Evolutionary conservation across 2,329 filamentous ascomycete genomes (phyloP).

Genomic region (Aspergillus hortae): DNA sequence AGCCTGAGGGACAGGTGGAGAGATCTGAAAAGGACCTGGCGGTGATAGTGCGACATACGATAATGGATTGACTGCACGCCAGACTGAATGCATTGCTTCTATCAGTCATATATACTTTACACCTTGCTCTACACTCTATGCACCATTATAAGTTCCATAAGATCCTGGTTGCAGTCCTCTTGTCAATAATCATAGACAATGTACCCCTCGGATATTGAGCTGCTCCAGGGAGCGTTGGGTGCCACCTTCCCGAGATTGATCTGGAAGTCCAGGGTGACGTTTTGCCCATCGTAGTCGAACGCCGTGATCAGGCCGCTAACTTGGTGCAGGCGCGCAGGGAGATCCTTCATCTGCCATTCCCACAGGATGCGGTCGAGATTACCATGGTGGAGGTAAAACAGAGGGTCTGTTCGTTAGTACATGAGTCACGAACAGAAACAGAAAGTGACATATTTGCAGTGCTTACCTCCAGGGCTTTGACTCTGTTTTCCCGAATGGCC

Average conservation of each 20-base stretch:
- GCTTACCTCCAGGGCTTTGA: constrained; percentile 15
- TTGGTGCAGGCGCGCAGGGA: constrained; percentile 26
- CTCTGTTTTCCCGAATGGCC: constrained; percentile 13
- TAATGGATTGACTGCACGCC: too few species aligned
- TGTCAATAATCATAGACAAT: constrained; percentile 9
- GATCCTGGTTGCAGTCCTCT: too few species aligned
- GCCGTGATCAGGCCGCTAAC: constrained; percentile 33
- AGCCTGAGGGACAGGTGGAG: too few species aligned
- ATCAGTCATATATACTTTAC: too few species aligned
- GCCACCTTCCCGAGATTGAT: constrained; percentile 16
- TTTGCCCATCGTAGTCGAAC: constrained; percentile 11
- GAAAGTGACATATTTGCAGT: neutral
- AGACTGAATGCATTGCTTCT: too few species aligned
- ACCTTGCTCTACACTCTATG: too few species aligned
- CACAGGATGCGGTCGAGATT: constrained; percentile 36
- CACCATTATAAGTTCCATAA: too few species aligned
- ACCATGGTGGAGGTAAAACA: constrained; percentile 38
- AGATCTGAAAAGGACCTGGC: too few species aligned
- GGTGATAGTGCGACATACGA: too few species aligned
- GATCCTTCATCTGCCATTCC: constrained; percentile 30
- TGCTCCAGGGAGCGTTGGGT: constrained; percentile 8
- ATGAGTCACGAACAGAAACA: neutral
- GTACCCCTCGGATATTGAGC: constrained; percentile 9
- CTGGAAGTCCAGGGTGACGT: constrained; percentile 15
- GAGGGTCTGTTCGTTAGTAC: constrained; percentile 20